A percentile compares a stretch with the other conserved stretches of the same genome.
Evolutionary conservation across 805 yeast species (phyloP).

Genomic region (Spathaspora arborariae): DNA sequence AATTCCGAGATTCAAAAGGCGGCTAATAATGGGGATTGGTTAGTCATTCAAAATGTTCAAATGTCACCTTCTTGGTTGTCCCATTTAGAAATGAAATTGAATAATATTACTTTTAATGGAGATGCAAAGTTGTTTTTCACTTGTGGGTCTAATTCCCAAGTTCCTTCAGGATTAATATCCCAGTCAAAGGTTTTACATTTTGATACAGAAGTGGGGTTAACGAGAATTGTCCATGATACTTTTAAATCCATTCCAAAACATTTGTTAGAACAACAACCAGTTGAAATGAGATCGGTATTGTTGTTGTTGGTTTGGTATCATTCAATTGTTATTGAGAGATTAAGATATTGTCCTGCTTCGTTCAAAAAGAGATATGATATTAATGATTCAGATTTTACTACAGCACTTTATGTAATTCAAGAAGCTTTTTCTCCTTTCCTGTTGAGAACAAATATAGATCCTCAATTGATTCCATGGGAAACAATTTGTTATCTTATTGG

Average conservation of each 20-base stretch:
- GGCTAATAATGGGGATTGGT: conserved; percentile 56
- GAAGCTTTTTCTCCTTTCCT: conserved; percentile 31
- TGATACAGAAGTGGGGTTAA: conserved; percentile 64
- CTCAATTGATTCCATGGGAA: conserved; percentile 47
- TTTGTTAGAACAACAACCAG: conserved; percentile 22
- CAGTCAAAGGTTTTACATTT: conserved; percentile 52
- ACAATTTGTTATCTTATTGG: conserved; percentile 47
- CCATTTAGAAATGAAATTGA: conserved; percentile 46
- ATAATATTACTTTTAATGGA: conserved; percentile 16
- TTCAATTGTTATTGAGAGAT: conserved; percentile 54
- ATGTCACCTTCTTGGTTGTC: conserved; percentile 64
- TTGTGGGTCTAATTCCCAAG: conserved; percentile 42
- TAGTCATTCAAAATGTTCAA: conserved; percentile 78
- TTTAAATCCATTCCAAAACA: conserved; percentile 20
- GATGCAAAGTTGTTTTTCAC: conserved; percentile 64
- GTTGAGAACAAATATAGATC: conserved; percentile 1
- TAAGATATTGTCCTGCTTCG: conserved; percentile 60
- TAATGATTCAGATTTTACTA: conserved; percentile 64
- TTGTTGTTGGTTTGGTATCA: conserved; percentile 71
- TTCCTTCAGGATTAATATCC: conserved; percentile 57
- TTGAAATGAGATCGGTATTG: conserved; percentile 44
- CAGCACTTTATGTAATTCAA: conserved; percentile 44
- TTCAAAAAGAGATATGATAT: conserved; percentile 63
- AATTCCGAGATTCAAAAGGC: conserved; percentile 48
- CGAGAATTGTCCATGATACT: conserved; percentile 40